A percentile compares a stretch with the other conserved stretches of the same genome.
phyloP scores from a whole-genome alignment of 73 alveolate species.

The Tetrahymena elliotti region DNA sequence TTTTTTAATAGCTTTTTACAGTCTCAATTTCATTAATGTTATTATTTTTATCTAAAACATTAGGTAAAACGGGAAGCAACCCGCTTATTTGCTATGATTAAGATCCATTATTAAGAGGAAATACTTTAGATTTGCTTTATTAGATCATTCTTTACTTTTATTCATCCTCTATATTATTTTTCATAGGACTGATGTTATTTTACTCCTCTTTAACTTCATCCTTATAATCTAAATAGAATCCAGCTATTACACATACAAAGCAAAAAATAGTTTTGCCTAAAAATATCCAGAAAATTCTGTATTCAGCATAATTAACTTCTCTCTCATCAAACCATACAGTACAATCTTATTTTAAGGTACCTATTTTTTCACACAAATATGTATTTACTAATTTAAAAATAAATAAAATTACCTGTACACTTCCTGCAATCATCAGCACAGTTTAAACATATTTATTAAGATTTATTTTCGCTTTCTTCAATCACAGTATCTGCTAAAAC shows the following conservation, averaged over 20 bases:
- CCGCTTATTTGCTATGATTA: not conserved
- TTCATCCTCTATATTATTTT: not conserved
- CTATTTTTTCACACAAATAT: not conserved
- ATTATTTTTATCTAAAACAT: not conserved
- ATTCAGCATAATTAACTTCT: not conserved
- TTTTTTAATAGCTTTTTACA: not conserved
- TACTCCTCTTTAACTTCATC: not conserved
- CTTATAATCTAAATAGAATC: not conserved
- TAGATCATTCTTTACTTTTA: not conserved
- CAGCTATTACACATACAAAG: not conserved
- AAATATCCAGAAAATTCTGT: not conserved
- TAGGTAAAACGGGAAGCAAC: not conserved
- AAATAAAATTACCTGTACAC: not conserved
- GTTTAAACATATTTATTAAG: not conserved
- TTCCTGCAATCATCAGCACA: not conserved
- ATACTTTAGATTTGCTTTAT: not conserved
- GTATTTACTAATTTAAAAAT: not conserved
- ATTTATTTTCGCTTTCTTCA: not conserved
- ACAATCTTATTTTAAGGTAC: not conserved
- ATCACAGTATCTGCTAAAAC: not conserved
- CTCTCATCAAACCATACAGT: not conserved
- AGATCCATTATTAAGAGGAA: not conserved
- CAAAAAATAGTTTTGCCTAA: not conserved
- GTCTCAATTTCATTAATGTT: not conserved
- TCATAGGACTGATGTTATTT: not conserved